phyloP scores from a whole-genome alignment of 768 basidiomycete genomes.

The Dendrothele bispora region DNA sequence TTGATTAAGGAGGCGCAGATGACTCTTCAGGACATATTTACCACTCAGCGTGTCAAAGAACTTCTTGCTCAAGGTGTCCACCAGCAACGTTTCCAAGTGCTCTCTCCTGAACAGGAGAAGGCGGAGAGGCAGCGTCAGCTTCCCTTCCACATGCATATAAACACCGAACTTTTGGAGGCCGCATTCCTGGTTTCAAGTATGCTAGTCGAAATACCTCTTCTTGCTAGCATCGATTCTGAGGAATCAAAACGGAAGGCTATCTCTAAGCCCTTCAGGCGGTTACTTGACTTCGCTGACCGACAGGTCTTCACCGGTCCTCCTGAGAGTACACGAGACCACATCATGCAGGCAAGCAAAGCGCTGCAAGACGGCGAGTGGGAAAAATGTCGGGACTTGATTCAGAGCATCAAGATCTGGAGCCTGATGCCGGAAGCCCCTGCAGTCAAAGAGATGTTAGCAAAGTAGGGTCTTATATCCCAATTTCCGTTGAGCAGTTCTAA shows the following conservation, averaged over 20 bases:
- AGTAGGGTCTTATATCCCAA: slow-evolving; percentile 47
- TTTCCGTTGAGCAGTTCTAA: slow-evolving; percentile 7
- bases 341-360: slow-evolving; percentile 98
- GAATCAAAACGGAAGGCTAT: slow-evolving; percentile 91
- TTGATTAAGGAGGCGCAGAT: slow-evolving; percentile 92
- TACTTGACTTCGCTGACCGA: slow-evolving; percentile 94
- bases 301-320: slow-evolving; percentile 98
- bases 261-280: slow-evolving; percentile 93
- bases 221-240: slow-evolving; percentile 93
- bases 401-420: slow-evolving; percentile 97
- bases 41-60: slow-evolving; percentile 96
- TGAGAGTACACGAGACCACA: slow-evolving; percentile 98
- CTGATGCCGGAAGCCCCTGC: slow-evolving; percentile 86
- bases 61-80: slow-evolving; percentile 96
- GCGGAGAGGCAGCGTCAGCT: slow-evolving; percentile 93
- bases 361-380: slow-evolving; percentile 98
- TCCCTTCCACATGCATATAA: slow-evolving; percentile 99
- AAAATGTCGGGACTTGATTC: slow-evolving; percentile 87
- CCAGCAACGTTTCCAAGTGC: slow-evolving; percentile 82
- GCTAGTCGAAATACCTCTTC: slow-evolving; percentile 94
- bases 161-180: slow-evolving; percentile 95
- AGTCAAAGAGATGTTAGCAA: slow-evolving; percentile 94
- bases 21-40: slow-evolving; percentile 93
- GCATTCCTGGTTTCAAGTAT: slow-evolving; percentile 98
- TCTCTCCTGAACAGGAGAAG: slow-evolving; percentile 95